A percentile compares a stretch with the other conserved stretches of the same genome.
phyloP scores from a whole-genome alignment of 2,329 filamentous ascomycete genomes.

The Cladophialophora exuberans region DNA sequence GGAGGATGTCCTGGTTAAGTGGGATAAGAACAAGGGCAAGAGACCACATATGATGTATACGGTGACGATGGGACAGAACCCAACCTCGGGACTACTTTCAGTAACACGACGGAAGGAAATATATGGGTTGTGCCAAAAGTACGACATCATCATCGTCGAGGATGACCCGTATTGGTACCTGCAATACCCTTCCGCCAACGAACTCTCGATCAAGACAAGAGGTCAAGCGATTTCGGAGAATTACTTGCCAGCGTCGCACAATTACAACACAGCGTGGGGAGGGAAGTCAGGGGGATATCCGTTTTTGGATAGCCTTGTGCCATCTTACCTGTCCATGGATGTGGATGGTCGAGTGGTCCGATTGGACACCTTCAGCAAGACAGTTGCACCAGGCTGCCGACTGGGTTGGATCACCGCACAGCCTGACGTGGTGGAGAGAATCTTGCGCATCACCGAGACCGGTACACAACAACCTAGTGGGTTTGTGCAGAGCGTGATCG shows the following conservation, averaged over 20 bases:
- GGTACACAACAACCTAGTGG: constrained; percentile 84
- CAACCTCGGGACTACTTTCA: constrained; percentile 75
- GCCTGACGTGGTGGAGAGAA: constrained; percentile 73
- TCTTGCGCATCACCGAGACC: constrained; percentile 74
- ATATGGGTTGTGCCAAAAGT: constrained; percentile 78
- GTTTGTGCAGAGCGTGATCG: constrained; percentile 83
- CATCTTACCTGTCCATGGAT: constrained; percentile 81
- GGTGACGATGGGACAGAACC: constrained; percentile 91
- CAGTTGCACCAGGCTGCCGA: constrained; percentile 84
- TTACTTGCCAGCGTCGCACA: constrained; percentile 36
- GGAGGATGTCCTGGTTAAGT: constrained; percentile 76
- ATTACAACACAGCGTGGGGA: constrained; percentile 41
- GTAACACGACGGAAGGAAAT: constrained; percentile 74
- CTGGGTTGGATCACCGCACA: constrained; percentile 90
- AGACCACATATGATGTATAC: constrained; percentile 87
- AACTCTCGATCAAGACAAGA: constrained; percentile 40
- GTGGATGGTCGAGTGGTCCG: constrained; percentile 84
- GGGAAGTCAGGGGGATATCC: constrained; percentile 67
- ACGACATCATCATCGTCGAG: constrained; percentile 88
- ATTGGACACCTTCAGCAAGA: constrained; percentile 93
- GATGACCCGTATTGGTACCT: constrained; percentile 97
- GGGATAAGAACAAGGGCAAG: constrained; percentile 74
- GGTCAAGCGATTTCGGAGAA: constrained; percentile 37
- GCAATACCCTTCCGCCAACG: constrained; percentile 75
- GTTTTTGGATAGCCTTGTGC: constrained; percentile 81